A percentile compares a stretch with the other conserved stretches of the same genome.
phyloP scores from a whole-genome alignment of 805 yeast species.

The Wickerhamomyces sydowiorum region DNA sequence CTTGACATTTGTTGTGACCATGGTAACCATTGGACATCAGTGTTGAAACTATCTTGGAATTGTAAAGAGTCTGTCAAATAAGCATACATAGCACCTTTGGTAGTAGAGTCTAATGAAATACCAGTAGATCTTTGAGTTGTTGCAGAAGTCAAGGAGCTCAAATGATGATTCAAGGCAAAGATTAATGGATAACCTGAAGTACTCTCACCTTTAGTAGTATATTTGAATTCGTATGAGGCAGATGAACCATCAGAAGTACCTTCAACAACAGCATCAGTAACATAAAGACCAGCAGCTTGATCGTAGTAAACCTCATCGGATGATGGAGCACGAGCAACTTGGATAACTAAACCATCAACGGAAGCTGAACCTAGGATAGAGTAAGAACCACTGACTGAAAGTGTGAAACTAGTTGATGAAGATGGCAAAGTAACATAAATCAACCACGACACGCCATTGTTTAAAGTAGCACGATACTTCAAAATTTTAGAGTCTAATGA shows the following conservation, averaged over 20 bases:
- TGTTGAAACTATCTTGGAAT: constrained; percentile 34
- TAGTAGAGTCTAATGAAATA: constrained; percentile 37
- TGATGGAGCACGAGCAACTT: constrained; percentile 44
- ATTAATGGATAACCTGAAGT: constrained; percentile 38
- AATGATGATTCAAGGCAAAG: constrained; percentile 52
- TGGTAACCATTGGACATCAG: constrained; percentile 38
- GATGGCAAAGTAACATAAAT: constrained; percentile 40
- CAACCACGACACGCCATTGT: constrained; percentile 43
- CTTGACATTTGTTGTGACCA: constrained; percentile 30
- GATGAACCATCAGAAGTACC: constrained; percentile 41
- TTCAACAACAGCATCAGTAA: constrained; percentile 38
- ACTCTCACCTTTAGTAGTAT: constrained; percentile 46
- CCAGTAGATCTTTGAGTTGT: constrained; percentile 33
- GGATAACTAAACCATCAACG: constrained; percentile 37
- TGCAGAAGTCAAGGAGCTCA: constrained; percentile 28
- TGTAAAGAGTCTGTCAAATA: constrained; percentile 33
- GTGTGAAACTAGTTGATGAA: constrained; percentile 23
- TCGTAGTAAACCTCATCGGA: constrained; percentile 41
- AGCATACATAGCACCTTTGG: constrained; percentile 47
- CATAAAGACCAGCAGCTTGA: constrained; percentile 64
- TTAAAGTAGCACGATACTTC: constrained; percentile 49
- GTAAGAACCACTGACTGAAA: constrained; percentile 27
- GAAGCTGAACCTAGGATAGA: constrained; percentile 31
- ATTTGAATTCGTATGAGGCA: constrained; percentile 44
- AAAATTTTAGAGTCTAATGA: constrained; percentile 30